Evolutionary conservation across 495 filamentous ascomycete genomes (phyloP).

Genomic region (Xylona heveae): DNA sequence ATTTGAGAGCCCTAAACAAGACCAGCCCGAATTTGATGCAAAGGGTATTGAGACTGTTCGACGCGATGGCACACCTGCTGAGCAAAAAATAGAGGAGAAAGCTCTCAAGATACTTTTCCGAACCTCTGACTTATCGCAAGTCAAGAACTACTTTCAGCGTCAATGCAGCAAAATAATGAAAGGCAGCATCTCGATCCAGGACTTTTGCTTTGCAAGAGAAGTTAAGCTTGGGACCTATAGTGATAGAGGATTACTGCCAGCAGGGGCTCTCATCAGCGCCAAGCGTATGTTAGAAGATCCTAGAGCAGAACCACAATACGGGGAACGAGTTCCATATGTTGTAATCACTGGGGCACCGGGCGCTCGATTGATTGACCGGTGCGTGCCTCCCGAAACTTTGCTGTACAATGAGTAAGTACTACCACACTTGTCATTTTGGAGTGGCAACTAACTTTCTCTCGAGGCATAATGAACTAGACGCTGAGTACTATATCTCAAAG

Average conservation of each 20-base stretch:
- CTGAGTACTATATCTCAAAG: slow-evolving; percentile 92
- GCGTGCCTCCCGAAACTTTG: slow-evolving; percentile 70
- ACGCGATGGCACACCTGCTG: slow-evolving; percentile 81
- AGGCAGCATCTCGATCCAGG: slow-evolving; percentile 71
- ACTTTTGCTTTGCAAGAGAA: slow-evolving; percentile 87
- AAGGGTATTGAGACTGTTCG: slow-evolving; percentile 97
- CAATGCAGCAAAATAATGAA: slow-evolving; percentile 91
- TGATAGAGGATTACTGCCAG: slow-evolving; percentile 53
- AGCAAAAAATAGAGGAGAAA: slow-evolving; percentile 95
- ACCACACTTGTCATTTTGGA: too few species aligned
- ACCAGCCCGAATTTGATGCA: slow-evolving; percentile 80
- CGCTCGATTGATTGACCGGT: slow-evolving; percentile 69
- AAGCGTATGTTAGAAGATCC: slow-evolving; percentile 70
- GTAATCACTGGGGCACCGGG: slow-evolving; percentile 77
- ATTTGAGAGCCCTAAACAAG: slow-evolving; percentile 62
- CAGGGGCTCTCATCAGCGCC: slow-evolving; percentile 72
- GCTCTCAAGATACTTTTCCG: slow-evolving; percentile 76
- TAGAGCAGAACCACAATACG: slow-evolving; percentile 78
- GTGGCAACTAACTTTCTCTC: not conserved
- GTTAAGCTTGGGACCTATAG: slow-evolving; percentile 84
- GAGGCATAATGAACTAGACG: slow-evolving; percentile 55
- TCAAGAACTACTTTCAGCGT: slow-evolving; percentile 76
- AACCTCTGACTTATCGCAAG: slow-evolving; percentile 69
- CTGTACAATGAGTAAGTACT: slow-evolving; percentile 36
- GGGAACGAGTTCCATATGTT: slow-evolving; percentile 86